Base-by-base conservation (phyloP, 192 early-diverging fungal genomes). In the Coemansia sp. region DNA sequence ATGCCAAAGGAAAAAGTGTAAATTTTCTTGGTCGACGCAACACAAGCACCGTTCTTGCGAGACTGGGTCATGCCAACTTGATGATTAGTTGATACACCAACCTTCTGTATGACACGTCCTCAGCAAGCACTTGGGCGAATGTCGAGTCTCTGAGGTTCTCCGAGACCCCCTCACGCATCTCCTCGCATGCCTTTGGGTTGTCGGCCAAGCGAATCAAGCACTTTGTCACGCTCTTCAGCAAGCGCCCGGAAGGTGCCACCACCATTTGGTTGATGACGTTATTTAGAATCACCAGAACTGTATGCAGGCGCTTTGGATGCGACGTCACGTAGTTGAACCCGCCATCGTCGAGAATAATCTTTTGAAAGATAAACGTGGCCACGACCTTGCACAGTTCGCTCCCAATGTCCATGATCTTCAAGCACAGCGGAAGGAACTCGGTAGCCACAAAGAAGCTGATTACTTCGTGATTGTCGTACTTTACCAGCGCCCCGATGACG, bases 331-430 rank as follows among this genome's bases (percentile, higher is more conserved):
- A 78, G 49, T 73, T 87, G 54, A 99, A 87, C 2, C 97, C 97
- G 70, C 93, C 91, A 33, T 98, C 96, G 77, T 98, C 96, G 47
- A 94, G 79, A 29, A 99, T 88, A 33, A 99, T 98, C 69, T 97
- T 95, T 80, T 99, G 96, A 43, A 99, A 95, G 68, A 99, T 97
- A 82, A 99, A 98, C 29, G 97, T 99, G n/a, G 97, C 97, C 41
- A 99, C 97, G 34, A 95, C 97, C 75, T 99, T 99, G 67, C 94
- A 96, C 43, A 98, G 89, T 74, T 99, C 97, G 72, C 89, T 92
- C 41, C 97, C 97, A 67, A 93, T 95, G 75, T 99, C 97, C 95
- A 99, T 97, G 72, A 99, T 99, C 68, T 97, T 91, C n/a, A 99
- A 84, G 76, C 96, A 98, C 20, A 99, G 89, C 1, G 97, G 97